A percentile compares a stretch with the other conserved stretches of the same genome.
These are phyloP conservation scores for Eremothecium cymbalariae DNA, from an alignment of 1,139 yeast genomes.

Conservation along the genomic window DNA sequence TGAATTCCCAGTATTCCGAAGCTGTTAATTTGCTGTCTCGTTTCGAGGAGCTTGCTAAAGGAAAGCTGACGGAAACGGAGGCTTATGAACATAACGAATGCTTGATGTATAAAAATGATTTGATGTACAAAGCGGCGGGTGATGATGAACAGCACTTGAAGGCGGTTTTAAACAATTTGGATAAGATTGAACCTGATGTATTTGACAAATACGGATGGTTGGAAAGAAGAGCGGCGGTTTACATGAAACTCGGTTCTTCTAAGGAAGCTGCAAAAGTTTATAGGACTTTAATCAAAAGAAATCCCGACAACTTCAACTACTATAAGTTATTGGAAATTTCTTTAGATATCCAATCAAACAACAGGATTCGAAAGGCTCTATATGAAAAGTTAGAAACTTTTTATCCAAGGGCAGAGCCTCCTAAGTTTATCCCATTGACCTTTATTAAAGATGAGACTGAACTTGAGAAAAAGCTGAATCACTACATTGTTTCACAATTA, in stretches of 20 bases:
- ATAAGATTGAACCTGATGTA: constrained; percentile 44
- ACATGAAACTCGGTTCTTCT: constrained; percentile 36
- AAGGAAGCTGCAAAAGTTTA: constrained; percentile 64
- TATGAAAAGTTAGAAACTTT: constrained; percentile 57
- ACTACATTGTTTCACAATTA: constrained; percentile 55
- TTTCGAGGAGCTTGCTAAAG: constrained; percentile 66
- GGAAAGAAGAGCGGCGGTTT: constrained; percentile 62
- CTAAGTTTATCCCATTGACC: constrained; percentile 66
- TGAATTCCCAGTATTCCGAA: constrained; percentile 54
- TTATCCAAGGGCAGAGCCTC: constrained; percentile 82
- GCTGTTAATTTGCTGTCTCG: constrained; percentile 67
- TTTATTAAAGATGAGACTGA: constrained; percentile 50
- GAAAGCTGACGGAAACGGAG: constrained; percentile 59
- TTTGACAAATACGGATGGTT: constrained; percentile 55
- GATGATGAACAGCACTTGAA: constrained; percentile 34
- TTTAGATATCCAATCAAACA: constrained; percentile 39
- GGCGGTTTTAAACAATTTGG: constrained; percentile 57
- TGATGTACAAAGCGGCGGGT: constrained; percentile 59
- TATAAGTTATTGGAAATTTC: constrained; percentile 60
- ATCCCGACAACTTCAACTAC: constrained; percentile 70
- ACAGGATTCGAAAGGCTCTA: constrained; percentile 42
- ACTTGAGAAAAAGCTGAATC: constrained; percentile 40
- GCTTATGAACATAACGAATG: constrained; percentile 76
- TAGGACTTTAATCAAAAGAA: constrained; percentile 67
- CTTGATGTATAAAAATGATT: constrained; percentile 59